Percentiles rank a stretch among this genome's conserved stretches.
Evolutionary conservation across 352 stramenopile genomes (phyloP).

Genomic region (Globisporangium uncinulatum): DNA sequence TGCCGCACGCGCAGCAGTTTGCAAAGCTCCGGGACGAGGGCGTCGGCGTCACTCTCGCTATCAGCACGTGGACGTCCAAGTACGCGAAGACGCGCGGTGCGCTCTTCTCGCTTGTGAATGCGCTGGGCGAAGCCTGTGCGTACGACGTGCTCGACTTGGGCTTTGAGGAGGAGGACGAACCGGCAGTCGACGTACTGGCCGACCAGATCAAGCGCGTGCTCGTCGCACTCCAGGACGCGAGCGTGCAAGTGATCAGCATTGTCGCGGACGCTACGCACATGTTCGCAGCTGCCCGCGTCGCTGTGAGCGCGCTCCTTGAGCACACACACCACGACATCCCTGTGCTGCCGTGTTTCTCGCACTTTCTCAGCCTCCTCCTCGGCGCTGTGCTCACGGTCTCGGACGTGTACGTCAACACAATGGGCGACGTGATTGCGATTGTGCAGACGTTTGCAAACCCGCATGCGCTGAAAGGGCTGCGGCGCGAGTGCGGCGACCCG

Average conservation of each 20-base stretch:
- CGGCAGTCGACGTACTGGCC: constrained; percentile 26
- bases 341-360: constrained; percentile 54
- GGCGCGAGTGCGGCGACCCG: constrained; percentile 58
- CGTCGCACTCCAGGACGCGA: constrained; percentile 29
- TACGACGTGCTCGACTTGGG: constrained; percentile 60
- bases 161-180: constrained; percentile 20
- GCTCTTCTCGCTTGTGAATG: constrained; percentile 67
- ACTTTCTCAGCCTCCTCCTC: constrained; percentile 45
- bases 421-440: constrained; percentile 66
- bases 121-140: constrained; percentile 45
- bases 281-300: constrained; percentile 35
- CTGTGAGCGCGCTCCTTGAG: constrained; percentile 25
- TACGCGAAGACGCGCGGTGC: constrained; percentile 44
- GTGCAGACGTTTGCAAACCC: constrained; percentile 59
- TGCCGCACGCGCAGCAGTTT: constrained; percentile 44
- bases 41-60: constrained; percentile 52
- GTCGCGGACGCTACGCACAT: constrained; percentile 44
- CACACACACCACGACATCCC: constrained; percentile 39
- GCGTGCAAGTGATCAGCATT: constrained; percentile 67
- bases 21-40: constrained; percentile 54
- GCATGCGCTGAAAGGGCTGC: constrained; percentile 45
- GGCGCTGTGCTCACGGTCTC: constrained; percentile 57
- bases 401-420: constrained; percentile 36
- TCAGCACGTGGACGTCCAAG: constrained; percentile 57
- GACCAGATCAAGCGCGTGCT: constrained; percentile 49